phyloP scores from a whole-genome alignment of 2,329 filamentous ascomycete genomes.

The Knoxdaviesia proteae region DNA sequence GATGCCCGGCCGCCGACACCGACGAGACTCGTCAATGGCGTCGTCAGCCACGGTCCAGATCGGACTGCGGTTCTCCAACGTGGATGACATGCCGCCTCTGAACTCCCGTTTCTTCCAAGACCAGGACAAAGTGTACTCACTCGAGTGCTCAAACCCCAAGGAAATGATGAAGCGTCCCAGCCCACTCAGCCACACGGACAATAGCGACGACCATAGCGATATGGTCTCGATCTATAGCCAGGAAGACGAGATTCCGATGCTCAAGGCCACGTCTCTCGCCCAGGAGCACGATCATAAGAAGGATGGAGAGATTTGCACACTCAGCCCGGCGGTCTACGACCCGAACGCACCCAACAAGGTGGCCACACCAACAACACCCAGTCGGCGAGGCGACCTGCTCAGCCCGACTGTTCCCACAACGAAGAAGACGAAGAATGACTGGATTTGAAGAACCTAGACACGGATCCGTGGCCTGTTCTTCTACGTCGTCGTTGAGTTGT shows the following conservation, averaged over 20 bases:
- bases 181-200: constrained; percentile 10
- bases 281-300: constrained; percentile 6
- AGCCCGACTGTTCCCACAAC: no score
- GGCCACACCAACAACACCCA: neutral
- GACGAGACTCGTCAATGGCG: constrained; percentile 26
- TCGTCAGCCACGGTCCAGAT: constrained; percentile 54
- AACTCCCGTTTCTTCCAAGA: constrained; percentile 12
- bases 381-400: no score
- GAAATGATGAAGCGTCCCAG: constrained; percentile 9
- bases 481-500: no score
- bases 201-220: constrained; percentile 7
- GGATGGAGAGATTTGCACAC: constrained; percentile 14
- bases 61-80: constrained; percentile 43
- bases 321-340: constrained; percentile 32
- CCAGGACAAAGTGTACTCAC: constrained; percentile 16
- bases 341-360: constrained; percentile 16
- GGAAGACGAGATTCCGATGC: neutral
- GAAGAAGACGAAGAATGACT: no score
- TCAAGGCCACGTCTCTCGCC: constrained; percentile 1
- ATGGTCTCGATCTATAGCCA: neutral
- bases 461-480: no score
- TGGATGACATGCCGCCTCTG: constrained; percentile 24
- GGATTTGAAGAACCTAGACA: no score
- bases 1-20: constrained; percentile 23
- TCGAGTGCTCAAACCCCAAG: constrained; percentile 10